Base-by-base conservation (phyloP, 352 stramenopile species). In the Blastocystis sp. region DNA sequence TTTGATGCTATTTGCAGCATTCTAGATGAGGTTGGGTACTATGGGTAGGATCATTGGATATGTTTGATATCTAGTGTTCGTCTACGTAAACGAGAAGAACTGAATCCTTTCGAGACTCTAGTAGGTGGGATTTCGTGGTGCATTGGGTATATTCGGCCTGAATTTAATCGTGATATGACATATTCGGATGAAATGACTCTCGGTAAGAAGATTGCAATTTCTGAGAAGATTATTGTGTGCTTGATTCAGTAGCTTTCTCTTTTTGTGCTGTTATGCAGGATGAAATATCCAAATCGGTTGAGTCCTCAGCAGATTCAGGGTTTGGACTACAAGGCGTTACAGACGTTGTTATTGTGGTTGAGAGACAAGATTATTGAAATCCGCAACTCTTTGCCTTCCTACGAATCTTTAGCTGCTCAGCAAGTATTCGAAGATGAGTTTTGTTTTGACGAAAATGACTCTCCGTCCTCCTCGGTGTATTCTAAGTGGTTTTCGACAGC, bases 181-280 rank as follows among this genome's bases (percentile, higher is more conserved):
- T 66, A 66, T 26, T 66, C 73, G 24, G 47, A 64, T 9, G 73
- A 41, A 13, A 85, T 85, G 73, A 66, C 47, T 20, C 55, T 85
- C 9, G 73, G 73, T 54, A 66, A 65, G 53, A 85, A 85, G 55
- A 66, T 85, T 50, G 73, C 73, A 16, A 85, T 85, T 47, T 85
- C 73, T 0, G 73, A 85, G 50, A 64, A 65, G 24, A 85, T 85
- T 53, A 66, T 85, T 11, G 30, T 68, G 4, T 85, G 47, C 26
- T 34, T 85, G 8, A 34, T 66, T 18, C 47, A 85, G 73, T 85
- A 45, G 8, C n/a, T 50, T 6, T 41, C 16, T 66, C 13, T 45
- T 69, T 56, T 26, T 3, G 6, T 55, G 2, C 30, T 55, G 18
- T 26, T 43, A 5, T 34, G n/a, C 68, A 85, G 73, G 47, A 85